Base-by-base conservation (phyloP, 2,329 filamentous ascomycete genomes). In the Colletotrichum tabaci region DNA sequence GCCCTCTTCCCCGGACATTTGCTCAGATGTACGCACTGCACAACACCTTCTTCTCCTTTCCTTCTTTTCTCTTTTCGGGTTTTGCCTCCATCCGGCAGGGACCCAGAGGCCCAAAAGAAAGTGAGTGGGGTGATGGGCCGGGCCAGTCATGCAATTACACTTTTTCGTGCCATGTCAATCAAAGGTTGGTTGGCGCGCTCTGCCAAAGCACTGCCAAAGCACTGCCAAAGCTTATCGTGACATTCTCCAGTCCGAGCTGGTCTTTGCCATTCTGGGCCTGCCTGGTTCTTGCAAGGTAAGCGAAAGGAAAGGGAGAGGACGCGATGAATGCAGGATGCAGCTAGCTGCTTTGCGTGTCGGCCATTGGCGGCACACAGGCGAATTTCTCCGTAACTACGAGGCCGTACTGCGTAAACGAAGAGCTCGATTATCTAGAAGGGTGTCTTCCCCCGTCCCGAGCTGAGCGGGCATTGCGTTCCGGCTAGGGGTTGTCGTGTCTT, bases 201-300 rank as follows among this genome's bases (percentile, higher is more conserved):
- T 30, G 30, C 53, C 35, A 38, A 16, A n/a, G 53, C 16, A 16
- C 53, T 7, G 16, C 12, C 35, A 56, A 56, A 56, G 53, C 53
- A 16, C 53, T 7, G 16, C 12, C 35, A 56, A 56, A 56, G 53
- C 53, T 56, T 56, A 23, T 56, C 53, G 13, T 42, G 53, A 23
- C 6, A 40, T 40, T 56, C 35, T n/a, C 35, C 53, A 40, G 35
- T 40, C 53, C 53, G 53, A 56, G 53, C 12, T 10, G 35, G 35
- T 18, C 53, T 30, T 30, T 8, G 30, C 30, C 30, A 30, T 30
- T 30, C 30, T 6, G 30, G 30, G 30, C 30, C 7, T 30, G 30
- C 30, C 8, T 30, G 30, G 30, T 30, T 30, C 30, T 30, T 30
- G 30, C 30, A 30, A 30, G 30, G 26, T 12, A 16, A 4, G 12